phyloP scores from a whole-genome alignment of 2,329 filamentous ascomycete species.

The Ophiocordyceps sinensis region DNA sequence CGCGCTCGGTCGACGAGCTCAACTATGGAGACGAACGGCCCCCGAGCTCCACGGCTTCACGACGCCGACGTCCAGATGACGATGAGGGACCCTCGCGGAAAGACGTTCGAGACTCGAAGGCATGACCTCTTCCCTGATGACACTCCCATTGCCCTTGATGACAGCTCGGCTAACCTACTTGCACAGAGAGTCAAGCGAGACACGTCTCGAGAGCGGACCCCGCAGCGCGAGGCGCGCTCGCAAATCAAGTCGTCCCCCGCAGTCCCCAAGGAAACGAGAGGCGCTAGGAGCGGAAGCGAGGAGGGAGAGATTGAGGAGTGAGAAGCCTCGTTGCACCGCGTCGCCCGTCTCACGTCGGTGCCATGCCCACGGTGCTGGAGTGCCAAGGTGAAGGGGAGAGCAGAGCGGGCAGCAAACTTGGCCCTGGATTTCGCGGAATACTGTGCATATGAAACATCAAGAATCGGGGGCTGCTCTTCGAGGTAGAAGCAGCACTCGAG shows the following conservation, averaged over 20 bases:
- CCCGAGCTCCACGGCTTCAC: slow-evolving; percentile 44
- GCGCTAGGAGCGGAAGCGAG: slow-evolving; percentile 62
- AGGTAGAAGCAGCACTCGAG: too few species aligned
- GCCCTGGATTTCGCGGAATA: too few species aligned
- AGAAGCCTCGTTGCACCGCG: background rate
- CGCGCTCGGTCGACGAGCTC: slow-evolving; percentile 70
- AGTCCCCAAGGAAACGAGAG: slow-evolving; percentile 24
- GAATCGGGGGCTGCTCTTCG: too few species aligned
- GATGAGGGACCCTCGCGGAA: slow-evolving; percentile 55
- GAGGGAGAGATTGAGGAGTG: slow-evolving; percentile 90
- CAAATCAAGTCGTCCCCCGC: slow-evolving; percentile 41
- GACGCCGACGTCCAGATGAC: slow-evolving; percentile 66
- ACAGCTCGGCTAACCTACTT: slow-evolving; percentile 12
- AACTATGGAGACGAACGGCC: slow-evolving; percentile 73
- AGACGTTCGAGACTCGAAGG: slow-evolving; percentile 55
- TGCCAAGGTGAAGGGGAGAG: too few species aligned
- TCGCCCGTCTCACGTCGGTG: too few species aligned
- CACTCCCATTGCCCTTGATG: background rate
- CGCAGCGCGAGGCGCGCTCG: slow-evolving; percentile 38
- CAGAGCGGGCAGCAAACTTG: too few species aligned
- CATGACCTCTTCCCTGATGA: slow-evolving; percentile 14
- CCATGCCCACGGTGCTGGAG: too few species aligned
- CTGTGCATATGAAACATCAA: too few species aligned
- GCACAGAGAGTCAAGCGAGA: slow-evolving; percentile 43
- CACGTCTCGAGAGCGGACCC: slow-evolving; percentile 44